phyloP scores from a whole-genome alignment of 768 basidiomycete species.

The Piloderma croceum region DNA sequence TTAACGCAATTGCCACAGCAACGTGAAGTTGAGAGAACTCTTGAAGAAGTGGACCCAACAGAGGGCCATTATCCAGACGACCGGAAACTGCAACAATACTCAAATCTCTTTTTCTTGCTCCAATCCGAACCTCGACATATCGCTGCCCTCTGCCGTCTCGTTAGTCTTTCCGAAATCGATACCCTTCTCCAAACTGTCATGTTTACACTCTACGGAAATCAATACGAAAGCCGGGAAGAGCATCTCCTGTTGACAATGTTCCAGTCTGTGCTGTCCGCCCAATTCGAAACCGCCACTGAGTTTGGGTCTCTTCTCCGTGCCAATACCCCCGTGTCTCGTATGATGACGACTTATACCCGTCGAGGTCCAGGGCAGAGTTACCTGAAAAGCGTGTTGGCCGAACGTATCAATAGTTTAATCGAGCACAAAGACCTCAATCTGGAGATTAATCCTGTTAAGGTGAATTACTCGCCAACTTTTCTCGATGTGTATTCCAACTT shows the following conservation, averaged over 20 bases:
- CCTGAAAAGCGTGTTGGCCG: constrained; percentile 94
- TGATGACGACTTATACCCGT: constrained; percentile 99
- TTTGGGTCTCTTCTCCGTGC: constrained; percentile 98
- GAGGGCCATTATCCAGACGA: constrained; percentile 94
- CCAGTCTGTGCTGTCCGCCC: constrained; percentile 95
- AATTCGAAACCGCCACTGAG: constrained; percentile 98
- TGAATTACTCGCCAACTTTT: constrained; percentile 23
- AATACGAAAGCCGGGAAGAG: constrained; percentile 97
- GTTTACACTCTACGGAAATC: constrained; percentile 99
- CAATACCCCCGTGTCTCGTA: constrained; percentile 97
- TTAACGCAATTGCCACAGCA: constrained; percentile 46
- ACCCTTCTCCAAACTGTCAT: constrained; percentile 99
- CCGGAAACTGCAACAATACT: constrained; percentile 90
- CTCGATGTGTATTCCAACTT: not conserved
- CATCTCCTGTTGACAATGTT: constrained; percentile 99
- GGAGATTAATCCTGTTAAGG: constrained; percentile 98
- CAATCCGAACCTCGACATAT: constrained; percentile 98
- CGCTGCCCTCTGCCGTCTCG: constrained; percentile 92
- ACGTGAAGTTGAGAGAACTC: constrained; percentile 89
- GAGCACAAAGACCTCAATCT: constrained; percentile 99
- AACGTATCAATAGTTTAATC: constrained; percentile 96
- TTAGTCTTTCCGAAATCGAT: constrained; percentile 94
- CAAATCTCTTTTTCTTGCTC: constrained; percentile 96
- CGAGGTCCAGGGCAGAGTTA: constrained; percentile 98
- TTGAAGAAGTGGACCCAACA: constrained; percentile 92